phyloP scores from a whole-genome alignment of 2,329 filamentous ascomycete species.

The Clarireedia paspali region DNA sequence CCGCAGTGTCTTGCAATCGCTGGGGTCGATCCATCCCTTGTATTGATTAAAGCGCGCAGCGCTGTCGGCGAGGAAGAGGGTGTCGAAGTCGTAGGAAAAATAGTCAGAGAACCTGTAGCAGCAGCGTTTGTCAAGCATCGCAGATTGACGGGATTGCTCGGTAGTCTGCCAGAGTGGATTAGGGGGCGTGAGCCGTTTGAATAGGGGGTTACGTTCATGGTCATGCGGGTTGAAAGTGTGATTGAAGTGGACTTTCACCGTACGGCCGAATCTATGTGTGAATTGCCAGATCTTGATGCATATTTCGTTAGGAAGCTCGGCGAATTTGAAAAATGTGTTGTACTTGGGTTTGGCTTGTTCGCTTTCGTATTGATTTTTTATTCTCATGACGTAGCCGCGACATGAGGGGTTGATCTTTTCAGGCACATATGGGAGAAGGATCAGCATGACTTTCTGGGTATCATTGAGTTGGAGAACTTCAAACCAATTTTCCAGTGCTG shows the following conservation, averaged over 20 bases:
- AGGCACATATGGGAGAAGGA: no score
- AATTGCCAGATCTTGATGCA: not conserved
- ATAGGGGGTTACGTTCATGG: not conserved
- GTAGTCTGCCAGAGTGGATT: not conserved
- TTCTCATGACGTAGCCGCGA: not conserved
- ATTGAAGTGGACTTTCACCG: not conserved
- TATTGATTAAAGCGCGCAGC: not conserved
- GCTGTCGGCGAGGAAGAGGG: not conserved
- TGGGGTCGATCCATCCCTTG: not conserved
- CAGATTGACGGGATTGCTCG: not conserved
- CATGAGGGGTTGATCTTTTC: no score
- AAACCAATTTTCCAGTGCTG: no score
- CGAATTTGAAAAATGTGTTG: not conserved
- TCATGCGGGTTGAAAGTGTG: no score
- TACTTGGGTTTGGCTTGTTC: not conserved
- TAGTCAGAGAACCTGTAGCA: not conserved
- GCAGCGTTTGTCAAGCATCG: not conserved
- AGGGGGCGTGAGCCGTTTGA: not conserved
- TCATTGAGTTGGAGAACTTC: no score
- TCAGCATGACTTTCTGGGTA: no score
- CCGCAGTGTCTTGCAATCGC: not conserved
- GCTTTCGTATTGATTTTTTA: not conserved
- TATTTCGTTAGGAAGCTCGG: not conserved
- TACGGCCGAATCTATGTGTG: not conserved
- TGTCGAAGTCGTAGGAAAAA: not conserved